Conservation (phyloP, 2,329 filamentous ascomycete species). For the Penicillium sp. region DNA sequence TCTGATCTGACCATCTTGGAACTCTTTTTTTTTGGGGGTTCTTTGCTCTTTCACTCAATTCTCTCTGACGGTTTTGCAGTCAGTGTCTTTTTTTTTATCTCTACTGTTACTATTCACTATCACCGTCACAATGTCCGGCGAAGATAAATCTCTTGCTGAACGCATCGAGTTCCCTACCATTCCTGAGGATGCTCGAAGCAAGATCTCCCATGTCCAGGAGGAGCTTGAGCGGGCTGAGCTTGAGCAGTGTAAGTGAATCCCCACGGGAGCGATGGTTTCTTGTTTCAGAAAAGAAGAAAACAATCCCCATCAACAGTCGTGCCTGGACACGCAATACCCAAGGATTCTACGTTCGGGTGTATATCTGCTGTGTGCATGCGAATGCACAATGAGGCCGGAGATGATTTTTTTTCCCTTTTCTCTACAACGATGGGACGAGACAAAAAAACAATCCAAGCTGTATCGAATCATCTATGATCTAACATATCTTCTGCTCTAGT, state of each 20-base stretch:
- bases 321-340: too few relatives aligned
- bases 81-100: slow-evolving; percentile 1
- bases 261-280: not conserved
- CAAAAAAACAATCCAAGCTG: too few relatives aligned
- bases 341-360: too few relatives aligned
- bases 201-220: slow-evolving; percentile 71
- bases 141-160: slow-evolving; percentile 31
- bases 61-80: slow-evolving; percentile 2
- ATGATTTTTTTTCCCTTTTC: too few relatives aligned
- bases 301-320: too few relatives aligned
- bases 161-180: slow-evolving; percentile 30
- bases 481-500: slow-evolving; percentile 44
- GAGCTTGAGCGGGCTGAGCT: slow-evolving; percentile 79
- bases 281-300: not conserved
- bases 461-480: too few relatives aligned
- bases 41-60: too few relatives aligned
- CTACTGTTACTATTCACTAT: not conserved
- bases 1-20: too few relatives aligned
- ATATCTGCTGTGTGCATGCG: too few relatives aligned
- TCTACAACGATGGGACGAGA: too few relatives aligned
- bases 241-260: slow-evolving; percentile 63
- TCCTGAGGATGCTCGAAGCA: slow-evolving; percentile 45
- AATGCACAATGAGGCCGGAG: too few relatives aligned
- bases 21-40: too few relatives aligned
- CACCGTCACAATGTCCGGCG: slow-evolving; percentile 17